Conservation (phyloP, 2,329 filamentous ascomycete species). For the Didymella glomerata region DNA sequence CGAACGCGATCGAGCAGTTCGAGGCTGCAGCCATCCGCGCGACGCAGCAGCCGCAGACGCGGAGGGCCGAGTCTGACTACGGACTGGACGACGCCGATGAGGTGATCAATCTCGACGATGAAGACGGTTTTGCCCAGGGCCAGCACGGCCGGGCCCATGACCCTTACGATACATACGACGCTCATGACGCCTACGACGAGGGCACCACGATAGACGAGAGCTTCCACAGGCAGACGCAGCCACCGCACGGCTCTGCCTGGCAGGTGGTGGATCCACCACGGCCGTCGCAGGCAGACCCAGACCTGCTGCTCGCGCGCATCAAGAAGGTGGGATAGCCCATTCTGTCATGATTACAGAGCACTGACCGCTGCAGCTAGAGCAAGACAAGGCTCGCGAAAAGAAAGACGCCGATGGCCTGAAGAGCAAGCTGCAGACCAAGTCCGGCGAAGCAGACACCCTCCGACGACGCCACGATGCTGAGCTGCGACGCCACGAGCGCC, state of each 20-base stretch:
- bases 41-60: conserved; percentile 45
- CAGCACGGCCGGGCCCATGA: background rate
- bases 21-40: conserved; percentile 56
- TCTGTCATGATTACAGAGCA: no score
- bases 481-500: conserved; percentile 68
- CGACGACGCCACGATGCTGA: conserved; percentile 72
- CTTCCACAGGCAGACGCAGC: conserved; percentile 3
- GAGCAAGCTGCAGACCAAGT: conserved; percentile 60
- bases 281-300: conserved; percentile 39
- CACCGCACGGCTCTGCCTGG: background rate
- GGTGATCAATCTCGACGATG: conserved; percentile 57
- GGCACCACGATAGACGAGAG: conserved; percentile 16
- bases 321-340: conserved; percentile 45
- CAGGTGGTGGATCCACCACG: conserved; percentile 20
- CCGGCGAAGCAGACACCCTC: conserved; percentile 79
- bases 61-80: conserved; percentile 48
- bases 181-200: conserved; percentile 4
- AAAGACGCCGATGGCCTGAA: conserved; percentile 40
- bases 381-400: conserved; percentile 48
- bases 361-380: conserved; percentile 52
- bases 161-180: background rate
- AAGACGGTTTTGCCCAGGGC: conserved; percentile 5
- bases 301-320: conserved; percentile 53
- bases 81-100: conserved; percentile 56
- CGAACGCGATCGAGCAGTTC: conserved; percentile 55